Conservation (phyloP, 1,284 basidiomycete species). For the Ustilago sp. region DNA sequence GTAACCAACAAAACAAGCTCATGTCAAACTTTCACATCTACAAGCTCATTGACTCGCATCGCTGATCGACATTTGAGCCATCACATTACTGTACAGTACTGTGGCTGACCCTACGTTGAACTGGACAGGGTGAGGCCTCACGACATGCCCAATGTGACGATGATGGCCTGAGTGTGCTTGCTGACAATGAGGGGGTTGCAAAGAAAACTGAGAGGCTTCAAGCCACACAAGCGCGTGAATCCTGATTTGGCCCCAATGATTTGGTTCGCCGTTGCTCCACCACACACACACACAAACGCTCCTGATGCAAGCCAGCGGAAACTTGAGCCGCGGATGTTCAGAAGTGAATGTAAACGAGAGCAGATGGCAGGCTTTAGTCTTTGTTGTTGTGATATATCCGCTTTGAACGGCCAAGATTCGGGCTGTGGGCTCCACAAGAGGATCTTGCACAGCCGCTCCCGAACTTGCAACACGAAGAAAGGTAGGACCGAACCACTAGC, state of each 20-base stretch:
- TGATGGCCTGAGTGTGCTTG: background rate
- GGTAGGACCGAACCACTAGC: background rate
- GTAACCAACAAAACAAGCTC: slow-evolving; percentile 1
- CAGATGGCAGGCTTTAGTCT: no score
- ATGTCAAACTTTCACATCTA: background rate
- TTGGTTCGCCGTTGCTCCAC: background rate
- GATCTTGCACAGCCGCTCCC: no score
- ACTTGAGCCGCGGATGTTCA: slow-evolving; percentile 3
- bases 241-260: background rate
- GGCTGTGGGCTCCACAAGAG: no score
- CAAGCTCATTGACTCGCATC: background rate
- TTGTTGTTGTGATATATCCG: no score
- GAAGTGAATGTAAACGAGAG: background rate
- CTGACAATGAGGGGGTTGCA: background rate
- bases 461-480: background rate
- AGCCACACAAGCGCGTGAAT: slow-evolving; percentile 11
- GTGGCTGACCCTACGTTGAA: background rate
- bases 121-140: background rate
- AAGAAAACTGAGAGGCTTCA: background rate
- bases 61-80: background rate
- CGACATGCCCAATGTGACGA: background rate
- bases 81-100: background rate
- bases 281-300: background rate
- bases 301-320: slow-evolving; percentile 1
- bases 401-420: no score